Base-by-base conservation (phyloP, 2,329 filamentous ascomycete species). In the Pochonia chlamydosporia region DNA sequence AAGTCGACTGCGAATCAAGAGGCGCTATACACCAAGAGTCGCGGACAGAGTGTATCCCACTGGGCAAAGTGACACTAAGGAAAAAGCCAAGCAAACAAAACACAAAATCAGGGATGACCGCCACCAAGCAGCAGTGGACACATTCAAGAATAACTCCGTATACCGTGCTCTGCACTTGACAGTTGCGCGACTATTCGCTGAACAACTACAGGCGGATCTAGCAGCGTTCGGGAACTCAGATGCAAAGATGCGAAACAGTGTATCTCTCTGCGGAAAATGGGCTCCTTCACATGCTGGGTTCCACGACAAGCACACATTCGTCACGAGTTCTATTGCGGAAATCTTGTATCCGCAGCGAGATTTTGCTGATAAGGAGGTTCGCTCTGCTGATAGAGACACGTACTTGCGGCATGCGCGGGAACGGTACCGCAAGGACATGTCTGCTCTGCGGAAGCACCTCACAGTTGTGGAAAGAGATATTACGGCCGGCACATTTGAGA, bases 221-320 rank as follows among this genome's bases (percentile, higher is more conserved):
- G 54, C 52, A 0, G 57, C 69, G 0, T 64, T 81, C 1, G 56
- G 64, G 4, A 65, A 64, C 14, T 57, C 59, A 9, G 64, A 73
- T 25, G 56, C 63, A 14, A 63, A 66, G 37, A 67, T 68, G 6
- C 66, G 69, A 54, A 66, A 64, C 23, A 60, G 59, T 13, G 71
- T 82, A 46, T 80, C 76, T 0, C 69, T 82, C 0, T 79, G 76
- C 47, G 77, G 70, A 3, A 84, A 84, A 51, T 83, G 79, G 80
- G 76, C 78, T 1, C 80, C 80, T 2, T 72, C 73, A 0, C 68
- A 73, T 16, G 70, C 71, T 28, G 69, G 66, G 31, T 78, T 78
- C 52, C 78, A 82, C 53, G 80, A 83, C 59, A 72, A 73, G 52
- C 73, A 80, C 51, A 28, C 26, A 28, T 28, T 28, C 26, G 26